Percentiles rank a stretch among this genome's conserved stretches.
phyloP scores from a whole-genome alignment of 2,329 filamentous ascomycete species.

The Colletotrichum chlorophyti region DNA sequence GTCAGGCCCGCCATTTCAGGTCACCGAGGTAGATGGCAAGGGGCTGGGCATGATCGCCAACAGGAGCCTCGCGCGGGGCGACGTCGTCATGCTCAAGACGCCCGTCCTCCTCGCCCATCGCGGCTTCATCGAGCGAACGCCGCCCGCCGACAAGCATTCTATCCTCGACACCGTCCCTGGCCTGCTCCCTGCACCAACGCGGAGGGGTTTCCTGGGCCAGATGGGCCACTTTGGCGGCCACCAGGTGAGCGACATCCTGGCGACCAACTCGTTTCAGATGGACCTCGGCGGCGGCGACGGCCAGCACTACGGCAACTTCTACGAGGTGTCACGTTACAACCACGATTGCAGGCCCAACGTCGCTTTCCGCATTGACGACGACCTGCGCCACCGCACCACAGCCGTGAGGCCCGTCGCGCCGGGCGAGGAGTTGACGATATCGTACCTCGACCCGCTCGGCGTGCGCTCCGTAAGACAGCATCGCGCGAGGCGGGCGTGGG shows the following conservation, averaged over 20 bases:
- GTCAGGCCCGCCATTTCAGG: slow-evolving; percentile 27
- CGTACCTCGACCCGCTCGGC: slow-evolving; percentile 45
- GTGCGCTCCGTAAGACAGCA: slow-evolving; percentile 34
- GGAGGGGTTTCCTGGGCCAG: slow-evolving; percentile 21
- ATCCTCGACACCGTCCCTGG: slow-evolving; percentile 16
- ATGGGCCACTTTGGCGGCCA: slow-evolving; percentile 27
- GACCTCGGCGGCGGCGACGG: slow-evolving; percentile 26
- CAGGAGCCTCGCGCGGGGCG: slow-evolving; percentile 31
- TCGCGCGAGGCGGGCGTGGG: slow-evolving; percentile 43
- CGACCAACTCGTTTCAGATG: slow-evolving; percentile 31
- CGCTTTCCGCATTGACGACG: slow-evolving; percentile 46
- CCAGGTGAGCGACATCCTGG: slow-evolving; percentile 27
- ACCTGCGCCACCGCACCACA: slow-evolving; percentile 46
- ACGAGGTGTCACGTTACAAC: slow-evolving; percentile 44
- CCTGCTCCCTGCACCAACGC: slow-evolving; percentile 9
- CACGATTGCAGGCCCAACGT: slow-evolving; percentile 53
- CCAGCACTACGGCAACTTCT: slow-evolving; percentile 30
- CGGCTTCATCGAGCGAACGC: slow-evolving; percentile 25
- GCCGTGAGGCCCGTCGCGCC: slow-evolving; percentile 45
- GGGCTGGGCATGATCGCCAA: slow-evolving; percentile 35
- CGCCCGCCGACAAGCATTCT: background rate
- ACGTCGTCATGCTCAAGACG: slow-evolving; percentile 21
- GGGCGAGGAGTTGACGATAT: slow-evolving; percentile 51
- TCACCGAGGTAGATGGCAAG: slow-evolving; percentile 33
- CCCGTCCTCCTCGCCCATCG: slow-evolving; percentile 29